phyloP scores from a whole-genome alignment of 2,329 filamentous ascomycete genomes.

The Macrophomina phaseolina region DNA sequence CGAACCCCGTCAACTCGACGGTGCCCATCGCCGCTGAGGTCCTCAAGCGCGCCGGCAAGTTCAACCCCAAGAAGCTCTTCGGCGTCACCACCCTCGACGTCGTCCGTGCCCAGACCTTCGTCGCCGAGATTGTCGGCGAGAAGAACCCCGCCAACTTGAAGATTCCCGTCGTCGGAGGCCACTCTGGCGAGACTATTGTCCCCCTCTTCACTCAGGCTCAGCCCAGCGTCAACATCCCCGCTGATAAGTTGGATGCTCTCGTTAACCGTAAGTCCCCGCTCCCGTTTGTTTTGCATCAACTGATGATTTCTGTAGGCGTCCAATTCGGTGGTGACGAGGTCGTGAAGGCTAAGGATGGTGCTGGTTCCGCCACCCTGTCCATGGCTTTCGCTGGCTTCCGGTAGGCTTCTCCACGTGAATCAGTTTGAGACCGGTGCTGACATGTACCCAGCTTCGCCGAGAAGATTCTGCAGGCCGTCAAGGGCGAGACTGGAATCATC shows the following conservation, averaged over 20 bases:
- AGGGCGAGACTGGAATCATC: constrained; percentile 89
- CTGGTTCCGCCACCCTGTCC: constrained; percentile 87
- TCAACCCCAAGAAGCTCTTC: constrained; percentile 94
- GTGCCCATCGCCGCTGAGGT: constrained; percentile 98
- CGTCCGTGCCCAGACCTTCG: constrained; percentile 96
- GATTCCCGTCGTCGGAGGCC: constrained; percentile 93
- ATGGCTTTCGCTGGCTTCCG: constrained; percentile 97
- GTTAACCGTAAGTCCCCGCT: constrained; percentile 70
- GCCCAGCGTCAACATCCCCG: constrained; percentile 79
- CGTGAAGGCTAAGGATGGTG: constrained; percentile 91
- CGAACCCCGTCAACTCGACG: constrained; percentile 99
- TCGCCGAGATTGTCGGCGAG: constrained; percentile 82
- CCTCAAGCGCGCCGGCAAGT: constrained; percentile 89
- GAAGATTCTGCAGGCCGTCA: constrained; percentile 85
- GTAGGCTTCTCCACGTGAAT: constrained; percentile 53
- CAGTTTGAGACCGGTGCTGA: constrained; percentile 40
- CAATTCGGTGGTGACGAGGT: constrained; percentile 99
- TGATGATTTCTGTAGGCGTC: constrained; percentile 59
- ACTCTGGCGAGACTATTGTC: constrained; percentile 98
- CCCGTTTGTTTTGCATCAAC: constrained; percentile 18
- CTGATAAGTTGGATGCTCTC: constrained; percentile 87
- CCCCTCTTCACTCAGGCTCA: constrained; percentile 93
- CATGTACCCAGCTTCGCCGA: constrained; percentile 74
- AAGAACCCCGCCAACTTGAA: constrained; percentile 80
- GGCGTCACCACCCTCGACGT: constrained; percentile 99